A percentile compares a stretch with the other conserved stretches of the same genome.
phyloP scores from a whole-genome alignment of 2,329 filamentous ascomycete species.

The Paecilomyces dactylethromorphus region DNA sequence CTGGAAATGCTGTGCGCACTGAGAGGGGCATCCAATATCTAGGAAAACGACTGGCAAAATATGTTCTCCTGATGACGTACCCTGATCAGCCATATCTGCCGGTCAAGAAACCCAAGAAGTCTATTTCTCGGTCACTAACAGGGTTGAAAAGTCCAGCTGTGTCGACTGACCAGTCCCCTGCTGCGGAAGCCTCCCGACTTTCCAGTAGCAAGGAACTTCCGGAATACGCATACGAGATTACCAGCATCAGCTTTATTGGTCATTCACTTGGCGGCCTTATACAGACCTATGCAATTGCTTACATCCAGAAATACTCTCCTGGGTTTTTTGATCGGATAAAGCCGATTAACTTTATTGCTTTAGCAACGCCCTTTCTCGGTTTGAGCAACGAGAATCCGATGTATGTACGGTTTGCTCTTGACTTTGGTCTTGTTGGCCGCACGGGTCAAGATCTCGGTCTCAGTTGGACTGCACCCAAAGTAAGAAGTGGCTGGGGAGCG shows the following conservation, averaged over 20 bases:
- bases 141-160: slow-evolving; percentile 26
- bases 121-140: slow-evolving; percentile 43
- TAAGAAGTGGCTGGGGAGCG: slow-evolving; percentile 79
- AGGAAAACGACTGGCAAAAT: slow-evolving; percentile 87
- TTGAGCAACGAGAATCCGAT: slow-evolving; percentile 96
- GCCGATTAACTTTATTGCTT: slow-evolving; percentile 82
- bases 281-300: slow-evolving; percentile 91
- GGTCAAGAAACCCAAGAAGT: slow-evolving; percentile 47
- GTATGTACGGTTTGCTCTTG: slow-evolving; percentile 93
- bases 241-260: slow-evolving; percentile 89
- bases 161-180: slow-evolving; percentile 25
- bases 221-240: slow-evolving; percentile 66
- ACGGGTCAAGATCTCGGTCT: slow-evolving; percentile 92
- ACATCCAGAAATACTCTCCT: slow-evolving; percentile 93
- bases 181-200: slow-evolving; percentile 24
- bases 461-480: slow-evolving; percentile 85
- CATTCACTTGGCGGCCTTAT: slow-evolving; percentile 87
- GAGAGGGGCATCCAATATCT: slow-evolving; percentile 96
- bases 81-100: slow-evolving; percentile 88
- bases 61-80: slow-evolving; percentile 82
- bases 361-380: slow-evolving; percentile 83
- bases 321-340: slow-evolving; percentile 80
- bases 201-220: slow-evolving; percentile 35
- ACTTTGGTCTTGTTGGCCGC: slow-evolving; percentile 92
- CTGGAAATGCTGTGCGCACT: slow-evolving; percentile 82